These are phyloP conservation scores for Colletotrichum incanum DNA, from an alignment of 2,329 filamentous ascomycete genomes.

Conservation along the genomic window DNA sequence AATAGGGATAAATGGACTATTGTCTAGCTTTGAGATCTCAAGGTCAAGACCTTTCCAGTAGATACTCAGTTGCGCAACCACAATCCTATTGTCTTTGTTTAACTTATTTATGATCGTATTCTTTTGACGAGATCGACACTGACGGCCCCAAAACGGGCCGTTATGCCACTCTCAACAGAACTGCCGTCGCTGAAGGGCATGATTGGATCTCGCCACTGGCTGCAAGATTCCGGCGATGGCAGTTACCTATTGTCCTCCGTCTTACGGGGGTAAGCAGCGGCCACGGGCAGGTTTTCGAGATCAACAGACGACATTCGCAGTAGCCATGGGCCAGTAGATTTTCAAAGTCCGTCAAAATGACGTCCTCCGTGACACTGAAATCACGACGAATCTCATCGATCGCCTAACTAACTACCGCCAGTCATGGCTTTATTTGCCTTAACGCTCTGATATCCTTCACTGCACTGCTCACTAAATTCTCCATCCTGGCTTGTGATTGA, in stretches of 20 bases:
- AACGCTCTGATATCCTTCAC: too few relatives aligned
- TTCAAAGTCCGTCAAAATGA: neutral
- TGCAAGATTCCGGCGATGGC: neutral
- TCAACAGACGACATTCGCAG: neutral
- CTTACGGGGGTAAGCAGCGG: constrained; percentile 3
- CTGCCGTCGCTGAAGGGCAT: constrained; percentile 79
- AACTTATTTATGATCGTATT: constrained; percentile 74
- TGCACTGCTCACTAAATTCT: too few relatives aligned
- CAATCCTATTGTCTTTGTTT: constrained; percentile 74
- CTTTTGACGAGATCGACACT: constrained; percentile 78
- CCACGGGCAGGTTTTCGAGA: neutral
- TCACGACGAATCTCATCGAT: constrained; percentile 66
- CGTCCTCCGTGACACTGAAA: constrained; percentile 50
- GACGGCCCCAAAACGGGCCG: constrained; percentile 74
- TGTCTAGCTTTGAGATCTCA: constrained; percentile 66
- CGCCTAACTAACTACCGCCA: too few relatives aligned
- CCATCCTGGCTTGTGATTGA: too few relatives aligned
- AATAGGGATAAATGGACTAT: constrained; percentile 77
- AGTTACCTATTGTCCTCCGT: neutral
- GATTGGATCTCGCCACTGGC: neutral
- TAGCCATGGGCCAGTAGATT: neutral
- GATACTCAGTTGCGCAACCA: constrained; percentile 78
- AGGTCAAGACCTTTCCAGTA: constrained; percentile 78
- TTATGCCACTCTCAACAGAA: constrained; percentile 79
- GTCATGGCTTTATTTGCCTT: neutral